Evolutionary conservation across 495 filamentous ascomycete species (phyloP), one percentile per base, ranked within the genome.

Genomic region (Podospora australis): DNA sequence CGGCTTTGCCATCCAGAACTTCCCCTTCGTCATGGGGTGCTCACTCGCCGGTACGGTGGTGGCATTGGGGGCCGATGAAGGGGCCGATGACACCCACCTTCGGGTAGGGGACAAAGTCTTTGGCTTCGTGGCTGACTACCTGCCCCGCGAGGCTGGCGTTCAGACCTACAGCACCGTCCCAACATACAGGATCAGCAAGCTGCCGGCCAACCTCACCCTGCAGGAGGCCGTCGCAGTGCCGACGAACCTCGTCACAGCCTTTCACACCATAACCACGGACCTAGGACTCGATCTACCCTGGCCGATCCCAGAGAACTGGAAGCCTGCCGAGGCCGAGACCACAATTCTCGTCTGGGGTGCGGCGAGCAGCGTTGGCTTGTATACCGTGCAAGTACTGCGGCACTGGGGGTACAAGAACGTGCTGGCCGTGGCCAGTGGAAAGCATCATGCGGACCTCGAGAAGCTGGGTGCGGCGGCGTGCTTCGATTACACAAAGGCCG

Each of bases 271-370:
- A 6, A 65, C 65, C 3, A 55, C 53, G 2, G 74, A 74, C 35
- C 48, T 78, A n/a, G 56, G 48, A 14, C 46, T 78, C n/a, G 59
- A 59, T 20, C 60, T 71, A 2, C 73, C 72, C 2, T 78, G 74
- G 74, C 72, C 72, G 1, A 60, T 62, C 20, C 69, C 71, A 3
- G 47, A 51, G 16, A 49, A 47, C 3, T 67, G 63, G 30, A 36
- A 48, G 14, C 64, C 67, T n/a, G 29, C 50, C 0, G 39, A 64
- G 22, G 59, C 51, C 0, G 38, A 68, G 5, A 46, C 51, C 8
- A 48, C 57, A 1, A 68, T 81, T 24, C 51, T 80, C 23, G 64
- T 81, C 30, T 80, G 77, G 75, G 78, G 78, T 8, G 78, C 70
- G 1, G 61, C 69, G 4, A 74, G 70, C 6, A 71, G 70, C 8